phyloP scores from a whole-genome alignment of 1,139 yeast genomes.

The Diutina sp. region DNA sequence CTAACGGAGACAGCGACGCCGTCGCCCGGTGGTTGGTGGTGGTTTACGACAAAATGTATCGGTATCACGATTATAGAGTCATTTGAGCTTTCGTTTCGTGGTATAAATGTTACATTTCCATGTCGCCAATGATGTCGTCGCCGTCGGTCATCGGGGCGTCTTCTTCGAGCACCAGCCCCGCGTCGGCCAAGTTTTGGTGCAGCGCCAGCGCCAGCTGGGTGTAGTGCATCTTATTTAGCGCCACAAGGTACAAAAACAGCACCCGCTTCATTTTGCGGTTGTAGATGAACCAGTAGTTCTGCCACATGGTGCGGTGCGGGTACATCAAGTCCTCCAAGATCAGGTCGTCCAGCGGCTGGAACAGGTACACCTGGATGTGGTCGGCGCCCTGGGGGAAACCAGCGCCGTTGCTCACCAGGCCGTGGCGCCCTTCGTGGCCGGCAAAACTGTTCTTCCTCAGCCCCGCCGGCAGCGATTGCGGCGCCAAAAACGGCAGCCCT shows the following conservation, averaged over 20 bases:
- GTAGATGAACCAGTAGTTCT: slow-evolving; percentile 83
- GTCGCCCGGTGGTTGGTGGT: slow-evolving; percentile 1
- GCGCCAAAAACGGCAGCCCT: slow-evolving; percentile 4
- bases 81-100: background rate
- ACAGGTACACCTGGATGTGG: slow-evolving; percentile 44
- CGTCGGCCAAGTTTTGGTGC: slow-evolving; percentile 7
- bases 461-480: slow-evolving; percentile 10
- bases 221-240: slow-evolving; percentile 29
- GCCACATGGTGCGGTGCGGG: slow-evolving; percentile 78
- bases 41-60: background rate
- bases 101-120: slow-evolving; percentile 12
- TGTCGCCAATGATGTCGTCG: slow-evolving; percentile 22
- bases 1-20: background rate
- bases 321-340: slow-evolving; percentile 53
- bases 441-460: slow-evolving; percentile 15
- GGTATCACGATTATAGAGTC: background rate
- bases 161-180: slow-evolving; percentile 10
- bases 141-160: slow-evolving; percentile 13
- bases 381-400: background rate
- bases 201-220: background rate
- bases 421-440: background rate
- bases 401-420: background rate
- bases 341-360: slow-evolving; percentile 70
- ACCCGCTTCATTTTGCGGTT: slow-evolving; percentile 87
- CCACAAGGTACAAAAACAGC: slow-evolving; percentile 56